Conservation (phyloP, 768 basidiomycete genomes). For the Hypholoma fasciculare region DNA sequence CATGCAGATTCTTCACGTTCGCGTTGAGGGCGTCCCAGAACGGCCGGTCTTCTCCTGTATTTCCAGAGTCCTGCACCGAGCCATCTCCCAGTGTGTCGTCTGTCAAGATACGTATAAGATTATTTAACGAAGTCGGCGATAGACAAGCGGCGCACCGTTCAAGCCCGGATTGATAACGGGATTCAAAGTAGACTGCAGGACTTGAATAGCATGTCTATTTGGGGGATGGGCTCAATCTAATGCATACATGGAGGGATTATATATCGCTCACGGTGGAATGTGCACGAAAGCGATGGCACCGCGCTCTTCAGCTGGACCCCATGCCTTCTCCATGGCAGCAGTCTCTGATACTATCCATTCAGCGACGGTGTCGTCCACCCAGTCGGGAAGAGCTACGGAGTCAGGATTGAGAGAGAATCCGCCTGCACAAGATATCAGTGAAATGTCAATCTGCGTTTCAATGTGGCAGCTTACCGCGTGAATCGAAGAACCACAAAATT, state of each 20-base stretch:
- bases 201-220: slow-evolving; percentile 35
- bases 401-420: slow-evolving; percentile 48
- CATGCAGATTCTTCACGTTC: slow-evolving; percentile 65
- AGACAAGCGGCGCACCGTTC: slow-evolving; percentile 31
- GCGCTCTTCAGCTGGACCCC: slow-evolving; percentile 54
- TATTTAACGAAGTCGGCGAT: not conserved
- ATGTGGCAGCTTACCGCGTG: slow-evolving; percentile 45
- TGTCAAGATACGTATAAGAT: slow-evolving; percentile 18
- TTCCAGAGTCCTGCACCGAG: slow-evolving; percentile 58
- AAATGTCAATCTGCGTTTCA: not conserved
- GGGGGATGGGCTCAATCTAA: not conserved
- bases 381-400: slow-evolving; percentile 44
- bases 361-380: slow-evolving; percentile 66
- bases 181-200: slow-evolving; percentile 34
- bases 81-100: slow-evolving; percentile 55
- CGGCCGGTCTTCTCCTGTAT: slow-evolving; percentile 46
- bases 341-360: slow-evolving; percentile 61
- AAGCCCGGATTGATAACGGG: slow-evolving; percentile 40
- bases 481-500: slow-evolving; percentile 80
- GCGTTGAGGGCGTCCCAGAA: slow-evolving; percentile 65
- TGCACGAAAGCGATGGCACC: slow-evolving; percentile 73
- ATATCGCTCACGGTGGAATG: slow-evolving; percentile 57
- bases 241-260: slow-evolving; percentile 14
- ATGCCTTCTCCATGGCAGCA: slow-evolving; percentile 49
- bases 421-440: slow-evolving; percentile 30